phyloP scores from a whole-genome alignment of 2,329 filamentous ascomycete species.

The Exophiala alcalophila region DNA sequence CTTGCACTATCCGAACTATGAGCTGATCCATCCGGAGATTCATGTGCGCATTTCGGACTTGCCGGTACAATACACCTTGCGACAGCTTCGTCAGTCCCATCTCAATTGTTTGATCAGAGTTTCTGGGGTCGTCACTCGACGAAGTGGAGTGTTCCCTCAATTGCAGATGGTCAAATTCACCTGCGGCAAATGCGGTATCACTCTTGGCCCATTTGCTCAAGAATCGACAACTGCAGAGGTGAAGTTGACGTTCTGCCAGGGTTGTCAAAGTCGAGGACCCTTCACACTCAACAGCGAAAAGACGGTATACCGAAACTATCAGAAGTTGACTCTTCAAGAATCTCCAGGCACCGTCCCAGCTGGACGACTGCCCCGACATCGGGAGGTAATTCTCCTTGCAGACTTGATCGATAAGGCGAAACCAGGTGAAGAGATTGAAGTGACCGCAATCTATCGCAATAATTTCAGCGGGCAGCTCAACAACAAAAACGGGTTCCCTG shows the following conservation, averaged over 20 bases:
- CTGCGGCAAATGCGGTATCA: constrained; percentile 87
- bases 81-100: constrained; percentile 90
- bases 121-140: constrained; percentile 88
- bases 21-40: constrained; percentile 95
- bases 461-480: constrained; percentile 97
- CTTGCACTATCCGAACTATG: constrained; percentile 95
- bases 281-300: constrained; percentile 96
- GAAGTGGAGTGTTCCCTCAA: constrained; percentile 94
- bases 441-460: constrained; percentile 95
- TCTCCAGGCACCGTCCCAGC: constrained; percentile 95
- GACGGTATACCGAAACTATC: constrained; percentile 97
- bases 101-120: constrained; percentile 94
- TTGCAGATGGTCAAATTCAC: constrained; percentile 98
- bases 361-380: constrained; percentile 84
- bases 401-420: constrained; percentile 96
- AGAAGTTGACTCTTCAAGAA: constrained; percentile 95
- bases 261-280: constrained; percentile 89
- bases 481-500: constrained; percentile 97
- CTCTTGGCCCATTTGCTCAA: constrained; percentile 93
- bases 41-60: constrained; percentile 95
- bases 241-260: constrained; percentile 93
- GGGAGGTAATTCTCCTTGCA: constrained; percentile 93
- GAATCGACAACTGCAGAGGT: constrained; percentile 88
- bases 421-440: constrained; percentile 94
- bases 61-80: constrained; percentile 89